Evolutionary conservation across 225 moss, liverwort and hornwort genomes (phyloP), one percentile per base, ranked within the genome.

Genomic region (Thuidium tamariscinum): DNA sequence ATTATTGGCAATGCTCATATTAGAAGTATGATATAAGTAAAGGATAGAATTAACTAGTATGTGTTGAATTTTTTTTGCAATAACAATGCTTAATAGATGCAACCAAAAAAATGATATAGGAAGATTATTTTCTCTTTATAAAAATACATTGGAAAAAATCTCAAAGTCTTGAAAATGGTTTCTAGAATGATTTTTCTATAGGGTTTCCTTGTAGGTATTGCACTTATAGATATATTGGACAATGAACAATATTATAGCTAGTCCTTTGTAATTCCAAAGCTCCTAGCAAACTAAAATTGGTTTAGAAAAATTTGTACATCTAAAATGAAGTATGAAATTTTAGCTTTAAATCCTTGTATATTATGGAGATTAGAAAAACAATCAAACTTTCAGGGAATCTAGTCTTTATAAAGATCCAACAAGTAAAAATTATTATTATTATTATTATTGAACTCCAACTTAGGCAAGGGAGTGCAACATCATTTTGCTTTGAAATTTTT

Each of bases 401-500:
- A 13, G 39, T 23, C 2, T 68, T 68, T 4, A 39, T 1, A 1
- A 23, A 39, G 39, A 68, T 39, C 6, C 2, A 22, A 21, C 0
- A 2, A 1, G 12, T 12, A 18, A 32, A 63, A 66, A 66, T 1
- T 11, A 3, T n/a, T n/a, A 67, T 37, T 13, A 37, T 36, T 20
- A 66, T 36, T n/a, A 65, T 66, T 66, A 2, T 41, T 41, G 1
- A 1, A 14, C 15, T 21, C 41, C 5, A 41, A 42, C 9, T 27
- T 0, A 1, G 9, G 2, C 3, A 41, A 4, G 7, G 5, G 16
- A 42, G 16, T 0, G 0, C 3, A 44, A 27, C 71, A 16, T 71
- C 27, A 70, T 26, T 37, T 41, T 42, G 15, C 16, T 70, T 26
- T 14, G 4, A 41, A 15, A 25, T 14, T 41, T 70, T 2, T 2